Percentiles rank a stretch among this genome's conserved stretches.
Evolutionary conservation across 2,329 filamentous ascomycete genomes (phyloP).

Genomic region (Stachybotrys chlorohalonatus): DNA sequence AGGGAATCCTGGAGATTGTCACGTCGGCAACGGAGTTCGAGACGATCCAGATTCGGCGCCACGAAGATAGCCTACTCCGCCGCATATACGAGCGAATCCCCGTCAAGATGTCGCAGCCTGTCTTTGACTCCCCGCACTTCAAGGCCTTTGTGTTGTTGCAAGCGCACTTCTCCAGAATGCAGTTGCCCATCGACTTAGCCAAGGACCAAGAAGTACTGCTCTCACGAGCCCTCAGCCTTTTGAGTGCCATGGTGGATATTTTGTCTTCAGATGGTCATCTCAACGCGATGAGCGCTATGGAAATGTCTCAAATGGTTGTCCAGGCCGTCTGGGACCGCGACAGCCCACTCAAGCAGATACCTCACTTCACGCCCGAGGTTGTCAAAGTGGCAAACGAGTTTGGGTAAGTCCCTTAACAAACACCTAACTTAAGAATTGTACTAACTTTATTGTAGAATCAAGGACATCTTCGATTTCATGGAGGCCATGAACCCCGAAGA

Average conservation of each 20-base stretch:
- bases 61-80: constrained; percentile 79
- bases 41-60: constrained; percentile 83
- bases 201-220: constrained; percentile 92
- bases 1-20: constrained; percentile 93
- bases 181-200: constrained; percentile 86
- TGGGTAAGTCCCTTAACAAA: constrained; percentile 41
- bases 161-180: constrained; percentile 95
- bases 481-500: constrained; percentile 96
- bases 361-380: constrained; percentile 78
- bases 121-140: constrained; percentile 92
- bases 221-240: constrained; percentile 72
- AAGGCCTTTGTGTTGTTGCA: constrained; percentile 97
- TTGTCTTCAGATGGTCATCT: constrained; percentile 91
- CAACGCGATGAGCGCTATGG: constrained; percentile 98
- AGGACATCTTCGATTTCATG: constrained; percentile 96
- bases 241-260: constrained; percentile 90
- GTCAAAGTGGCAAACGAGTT: constrained; percentile 75
- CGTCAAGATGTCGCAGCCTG: constrained; percentile 84
- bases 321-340: constrained; percentile 99
- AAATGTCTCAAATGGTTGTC: constrained; percentile 98
- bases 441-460: constrained; percentile 52
- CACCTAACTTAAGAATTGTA: neutral
- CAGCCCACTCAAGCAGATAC: constrained; percentile 93
- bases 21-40: constrained; percentile 97
- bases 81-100: constrained; percentile 92